phyloP scores from a whole-genome alignment of 2,329 filamentous ascomycete genomes.

The Emergomyces africanus region DNA sequence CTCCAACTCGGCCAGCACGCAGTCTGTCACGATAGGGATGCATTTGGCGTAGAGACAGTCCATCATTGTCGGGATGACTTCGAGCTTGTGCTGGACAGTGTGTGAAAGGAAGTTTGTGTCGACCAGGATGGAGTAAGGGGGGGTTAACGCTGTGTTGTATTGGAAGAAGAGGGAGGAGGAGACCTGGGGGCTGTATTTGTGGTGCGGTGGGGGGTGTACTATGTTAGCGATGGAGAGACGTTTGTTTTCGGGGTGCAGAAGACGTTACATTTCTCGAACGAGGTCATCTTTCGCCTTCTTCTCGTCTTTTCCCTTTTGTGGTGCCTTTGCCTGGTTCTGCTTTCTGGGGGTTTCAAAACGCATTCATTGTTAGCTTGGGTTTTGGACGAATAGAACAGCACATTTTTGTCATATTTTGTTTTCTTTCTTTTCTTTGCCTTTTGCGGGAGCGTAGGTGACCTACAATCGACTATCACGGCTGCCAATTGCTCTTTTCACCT shows the following conservation, averaged over 20 bases:
- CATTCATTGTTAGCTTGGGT: not conserved
- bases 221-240: slow-evolving; percentile 6
- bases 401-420: not conserved
- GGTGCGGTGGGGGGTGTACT: slow-evolving; percentile 3
- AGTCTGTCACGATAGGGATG: slow-evolving; percentile 74
- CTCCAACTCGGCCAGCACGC: slow-evolving; percentile 73
- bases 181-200: slow-evolving; percentile 49
- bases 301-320: slow-evolving; percentile 41
- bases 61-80: slow-evolving; percentile 80
- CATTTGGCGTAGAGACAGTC: slow-evolving; percentile 87
- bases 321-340: slow-evolving; percentile 53
- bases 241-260: slow-evolving; percentile 14
- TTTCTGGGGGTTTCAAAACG: slow-evolving; percentile 38
- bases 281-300: slow-evolving; percentile 46
- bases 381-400: not conserved
- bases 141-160: slow-evolving; percentile 73
- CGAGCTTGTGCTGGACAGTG: slow-evolving; percentile 82
- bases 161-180: slow-evolving; percentile 78
- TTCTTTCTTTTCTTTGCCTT: too few relatives aligned
- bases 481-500: slow-evolving; percentile 70
- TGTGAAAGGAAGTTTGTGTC: slow-evolving; percentile 89
- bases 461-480: slow-evolving; percentile 62
- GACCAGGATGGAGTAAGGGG: slow-evolving; percentile 68
- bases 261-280: slow-evolving; percentile 54
- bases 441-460: slow-evolving; percentile 3